phyloP scores from a whole-genome alignment of 208 protist genomes.

The Blechomonas ayalai region DNA sequence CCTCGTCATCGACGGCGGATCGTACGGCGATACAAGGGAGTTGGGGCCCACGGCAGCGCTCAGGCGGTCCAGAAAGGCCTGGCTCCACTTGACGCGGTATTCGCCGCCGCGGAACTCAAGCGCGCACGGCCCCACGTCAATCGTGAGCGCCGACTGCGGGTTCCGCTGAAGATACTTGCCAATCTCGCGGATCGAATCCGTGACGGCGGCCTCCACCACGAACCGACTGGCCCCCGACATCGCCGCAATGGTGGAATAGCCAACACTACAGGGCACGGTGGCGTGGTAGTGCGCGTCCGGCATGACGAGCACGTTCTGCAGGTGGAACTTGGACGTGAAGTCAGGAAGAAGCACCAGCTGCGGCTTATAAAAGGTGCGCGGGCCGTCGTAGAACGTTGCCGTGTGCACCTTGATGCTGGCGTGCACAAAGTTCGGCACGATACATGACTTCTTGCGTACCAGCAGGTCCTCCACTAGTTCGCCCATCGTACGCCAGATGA shows the following conservation, averaged over 20 bases:
- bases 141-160: slow-evolving; percentile 32
- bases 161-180: slow-evolving; percentile 79
- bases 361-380: slow-evolving; percentile 59
- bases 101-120: slow-evolving; percentile 61
- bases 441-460: slow-evolving; percentile 46
- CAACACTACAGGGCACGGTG: slow-evolving; percentile 39
- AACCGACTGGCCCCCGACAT: slow-evolving; percentile 43
- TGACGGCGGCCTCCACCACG: slow-evolving; percentile 65
- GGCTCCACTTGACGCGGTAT: slow-evolving; percentile 75
- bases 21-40: slow-evolving; percentile 39
- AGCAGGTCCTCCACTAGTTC: slow-evolving; percentile 56
- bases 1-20: slow-evolving; percentile 55
- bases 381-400: slow-evolving; percentile 36
- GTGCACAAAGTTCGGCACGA: slow-evolving; percentile 71
- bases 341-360: slow-evolving; percentile 76
- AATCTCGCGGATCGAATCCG: slow-evolving; percentile 76
- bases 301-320: slow-evolving; percentile 73
- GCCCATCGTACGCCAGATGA: slow-evolving; percentile 63
- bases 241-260: slow-evolving; percentile 30
- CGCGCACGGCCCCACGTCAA: slow-evolving; percentile 62
- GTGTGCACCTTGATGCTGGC: slow-evolving; percentile 74
- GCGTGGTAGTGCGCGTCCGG: slow-evolving; percentile 75
- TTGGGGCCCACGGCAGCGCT: slow-evolving; percentile 19
- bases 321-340: slow-evolving; percentile 75
- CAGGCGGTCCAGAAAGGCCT: slow-evolving; percentile 38